Evolutionary conservation across 2,329 filamentous ascomycete species (phyloP).

Genomic region (Beauveria medogensis): DNA sequence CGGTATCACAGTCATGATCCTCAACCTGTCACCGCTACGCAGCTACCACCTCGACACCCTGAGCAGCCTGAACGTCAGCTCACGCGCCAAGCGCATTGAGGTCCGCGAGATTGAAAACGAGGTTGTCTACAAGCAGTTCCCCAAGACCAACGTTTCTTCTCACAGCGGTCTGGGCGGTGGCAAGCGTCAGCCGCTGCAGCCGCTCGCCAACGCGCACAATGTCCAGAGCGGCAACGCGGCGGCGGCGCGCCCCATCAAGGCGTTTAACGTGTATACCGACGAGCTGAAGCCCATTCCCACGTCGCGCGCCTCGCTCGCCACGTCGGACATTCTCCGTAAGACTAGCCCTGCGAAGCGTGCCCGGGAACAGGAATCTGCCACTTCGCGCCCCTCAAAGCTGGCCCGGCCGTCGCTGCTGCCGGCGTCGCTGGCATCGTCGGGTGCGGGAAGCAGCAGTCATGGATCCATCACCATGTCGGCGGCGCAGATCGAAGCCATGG

Average conservation of each 20-base stretch:
- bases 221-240: constrained; percentile 50
- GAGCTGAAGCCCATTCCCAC: constrained; percentile 41
- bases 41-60: constrained; percentile 91
- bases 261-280: constrained; percentile 82
- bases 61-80: constrained; percentile 90
- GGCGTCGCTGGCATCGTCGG: constrained; percentile 15
- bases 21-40: constrained; percentile 85
- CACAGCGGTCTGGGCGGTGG: constrained; percentile 20
- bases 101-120: constrained; percentile 94
- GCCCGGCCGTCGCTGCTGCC: constrained; percentile 25
- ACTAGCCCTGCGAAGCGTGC: constrained; percentile 33
- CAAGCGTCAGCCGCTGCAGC: constrained; percentile 68
- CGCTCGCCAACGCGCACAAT: constrained; percentile 67
- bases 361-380: constrained; percentile 29
- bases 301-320: constrained; percentile 26
- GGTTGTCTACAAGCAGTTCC: constrained; percentile 72
- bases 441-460: constrained; percentile 16
- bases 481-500: constrained; percentile 79
- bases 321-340: constrained; percentile 24
- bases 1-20: constrained; percentile 90
- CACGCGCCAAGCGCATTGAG: constrained; percentile 91
- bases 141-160: constrained; percentile 41
- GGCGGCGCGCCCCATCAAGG: constrained; percentile 43
- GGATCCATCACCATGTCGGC: constrained; percentile 48
- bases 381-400: constrained; percentile 40